These are phyloP conservation scores for Plantago ovata DNA, from an alignment of 257 asterid species.

Conservation along the genomic window DNA sequence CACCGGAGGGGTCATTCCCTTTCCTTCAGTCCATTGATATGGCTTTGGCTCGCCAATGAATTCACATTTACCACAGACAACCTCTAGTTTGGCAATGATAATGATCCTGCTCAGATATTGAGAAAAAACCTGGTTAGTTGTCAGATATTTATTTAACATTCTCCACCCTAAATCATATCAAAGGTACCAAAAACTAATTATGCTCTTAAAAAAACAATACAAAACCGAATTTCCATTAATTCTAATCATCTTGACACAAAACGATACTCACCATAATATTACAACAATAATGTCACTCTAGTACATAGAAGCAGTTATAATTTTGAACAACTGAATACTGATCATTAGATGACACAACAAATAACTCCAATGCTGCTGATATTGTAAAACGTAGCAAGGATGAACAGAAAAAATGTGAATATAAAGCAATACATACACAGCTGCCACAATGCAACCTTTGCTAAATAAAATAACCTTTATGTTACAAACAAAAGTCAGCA, in stretches of 20 bases:
- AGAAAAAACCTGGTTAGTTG: constrained; percentile 6
- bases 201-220: no score
- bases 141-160: no score
- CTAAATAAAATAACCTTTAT: no score
- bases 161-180: no score
- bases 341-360: no score
- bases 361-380: neutral
- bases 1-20: constrained; percentile 36
- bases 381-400: neutral
- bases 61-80: constrained; percentile 55
- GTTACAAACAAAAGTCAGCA: neutral
- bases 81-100: constrained; percentile 65
- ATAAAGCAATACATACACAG: neutral
- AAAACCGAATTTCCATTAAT: no score
- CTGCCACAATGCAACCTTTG: neutral
- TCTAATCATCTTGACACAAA: no score
- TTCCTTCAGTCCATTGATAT: constrained; percentile 31
- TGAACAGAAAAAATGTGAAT: neutral
- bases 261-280: no score
- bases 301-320: no score
- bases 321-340: no score
- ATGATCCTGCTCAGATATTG: constrained; percentile 61
- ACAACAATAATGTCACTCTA: no score
- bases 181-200: no score
- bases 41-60: constrained; percentile 65